Percentiles rank a stretch among this genome's conserved stretches.
phyloP scores from a whole-genome alignment of 768 basidiomycete species.

The Coprinellus micaceus region DNA sequence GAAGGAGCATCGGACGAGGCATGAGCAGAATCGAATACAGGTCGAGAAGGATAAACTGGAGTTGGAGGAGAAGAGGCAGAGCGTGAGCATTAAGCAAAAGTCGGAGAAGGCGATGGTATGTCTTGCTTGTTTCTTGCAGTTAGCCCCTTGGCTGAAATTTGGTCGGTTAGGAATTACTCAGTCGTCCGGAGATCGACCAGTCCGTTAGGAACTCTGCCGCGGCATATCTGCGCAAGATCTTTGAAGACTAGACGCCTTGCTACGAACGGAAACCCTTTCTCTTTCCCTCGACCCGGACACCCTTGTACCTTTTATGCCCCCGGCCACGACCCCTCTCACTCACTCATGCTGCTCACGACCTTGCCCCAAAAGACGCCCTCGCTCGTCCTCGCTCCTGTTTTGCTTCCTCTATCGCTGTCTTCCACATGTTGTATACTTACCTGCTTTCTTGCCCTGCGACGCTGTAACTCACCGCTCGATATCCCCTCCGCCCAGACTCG shows the following conservation, averaged over 20 bases:
- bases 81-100: conserved; percentile 54
- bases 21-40: conserved; percentile 50
- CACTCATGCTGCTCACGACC: background rate
- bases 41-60: conserved; percentile 56
- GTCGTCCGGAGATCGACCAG: conserved; percentile 55
- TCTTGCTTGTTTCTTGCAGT: conserved; percentile 7
- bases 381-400: background rate
- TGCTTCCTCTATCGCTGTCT: too few relatives aligned
- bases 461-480: too few relatives aligned
- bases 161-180: conserved; percentile 51
- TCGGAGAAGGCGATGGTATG: conserved; percentile 61
- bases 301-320: too few relatives aligned
- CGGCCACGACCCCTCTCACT: too few relatives aligned
- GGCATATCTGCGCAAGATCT: conserved; percentile 69
- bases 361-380: background rate
- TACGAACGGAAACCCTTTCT: too few relatives aligned
- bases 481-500: too few relatives aligned
- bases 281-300: too few relatives aligned
- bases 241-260: conserved; percentile 45
- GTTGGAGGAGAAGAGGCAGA: conserved; percentile 49
- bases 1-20: conserved; percentile 47
- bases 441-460: background rate
- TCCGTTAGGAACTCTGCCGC: conserved; percentile 62
- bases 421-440: too few relatives aligned
- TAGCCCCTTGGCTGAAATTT: conserved; percentile 3